Conservation (phyloP, 352 stramenopile species). For the Pythium graminicola region DNA sequence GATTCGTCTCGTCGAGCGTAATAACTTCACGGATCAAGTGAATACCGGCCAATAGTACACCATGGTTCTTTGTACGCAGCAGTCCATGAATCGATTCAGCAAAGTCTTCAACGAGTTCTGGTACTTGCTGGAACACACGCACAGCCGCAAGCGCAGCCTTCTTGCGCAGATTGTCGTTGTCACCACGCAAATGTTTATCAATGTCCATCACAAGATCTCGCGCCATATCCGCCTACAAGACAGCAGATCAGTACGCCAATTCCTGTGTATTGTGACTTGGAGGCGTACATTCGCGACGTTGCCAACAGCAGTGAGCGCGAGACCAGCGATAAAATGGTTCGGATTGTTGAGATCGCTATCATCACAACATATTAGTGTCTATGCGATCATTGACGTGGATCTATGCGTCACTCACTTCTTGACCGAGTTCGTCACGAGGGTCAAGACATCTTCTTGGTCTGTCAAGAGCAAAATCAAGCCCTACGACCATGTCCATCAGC, state of each 20-base stretch:
- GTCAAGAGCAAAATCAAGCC: conserved; percentile 96
- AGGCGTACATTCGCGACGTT: conserved; percentile 93
- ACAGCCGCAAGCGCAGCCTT: conserved; percentile 95
- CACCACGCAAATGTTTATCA: conserved; percentile 89
- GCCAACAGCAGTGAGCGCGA: conserved; percentile 96
- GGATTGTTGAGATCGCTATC: conserved; percentile 89
- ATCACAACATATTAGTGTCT: background rate
- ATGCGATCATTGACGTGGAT: background rate
- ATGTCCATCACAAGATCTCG: conserved; percentile 98
- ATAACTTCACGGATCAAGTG: conserved; percentile 96
- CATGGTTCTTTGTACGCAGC: conserved; percentile 95
- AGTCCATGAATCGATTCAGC: conserved; percentile 92
- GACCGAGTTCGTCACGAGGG: conserved; percentile 99
- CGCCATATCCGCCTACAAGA: conserved; percentile 95
- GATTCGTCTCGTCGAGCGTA: conserved; percentile 61
- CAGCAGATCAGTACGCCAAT: no score
- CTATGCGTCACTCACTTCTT: conserved; percentile 79
- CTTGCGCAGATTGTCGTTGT: conserved; percentile 96
- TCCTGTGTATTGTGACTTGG: background rate
- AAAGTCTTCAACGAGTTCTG: conserved; percentile 99
- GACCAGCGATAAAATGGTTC: conserved; percentile 94
- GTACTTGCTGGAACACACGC: conserved; percentile 91
- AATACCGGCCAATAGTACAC: conserved; percentile 95
- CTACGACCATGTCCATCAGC: conserved; percentile 16
- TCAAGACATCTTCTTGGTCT: conserved; percentile 99